Conservation (phyloP, 2,329 filamentous ascomycete genomes). For the Xylariaceae sp. region DNA sequence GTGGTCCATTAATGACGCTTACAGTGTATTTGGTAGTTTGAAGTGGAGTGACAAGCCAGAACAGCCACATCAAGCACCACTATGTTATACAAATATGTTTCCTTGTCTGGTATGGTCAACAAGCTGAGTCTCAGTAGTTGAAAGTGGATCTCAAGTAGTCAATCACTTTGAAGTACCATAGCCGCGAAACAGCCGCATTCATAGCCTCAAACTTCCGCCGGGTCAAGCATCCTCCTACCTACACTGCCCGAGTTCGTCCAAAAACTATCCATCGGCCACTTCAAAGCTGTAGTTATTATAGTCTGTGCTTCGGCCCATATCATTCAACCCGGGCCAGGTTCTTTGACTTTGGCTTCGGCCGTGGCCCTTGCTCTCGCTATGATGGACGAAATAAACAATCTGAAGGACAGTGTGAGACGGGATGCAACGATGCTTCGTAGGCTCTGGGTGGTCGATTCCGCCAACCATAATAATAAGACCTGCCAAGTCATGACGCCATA, state of each 20-base stretch:
- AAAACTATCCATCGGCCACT: neutral
- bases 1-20: neutral
- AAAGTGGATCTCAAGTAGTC: slow-evolving; percentile 6
- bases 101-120: slow-evolving; percentile 4
- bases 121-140: slow-evolving; percentile 1
- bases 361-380: too few relatives aligned
- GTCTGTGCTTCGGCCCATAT: neutral
- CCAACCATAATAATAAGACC: too few relatives aligned
- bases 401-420: too few relatives aligned
- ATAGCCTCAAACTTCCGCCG: slow-evolving; percentile 17
- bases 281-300: neutral
- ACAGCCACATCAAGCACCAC: too few relatives aligned
- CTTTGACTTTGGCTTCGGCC: neutral
- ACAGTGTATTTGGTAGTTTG: neutral
- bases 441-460: too few relatives aligned
- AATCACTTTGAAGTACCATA: neutral
- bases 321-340: too few relatives aligned
- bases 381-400: too few relatives aligned
- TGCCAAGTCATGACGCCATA: too few relatives aligned
- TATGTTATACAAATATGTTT: neutral
- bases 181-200: slow-evolving; percentile 18
- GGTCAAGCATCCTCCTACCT: slow-evolving; percentile 1
- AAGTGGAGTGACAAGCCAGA: neutral
- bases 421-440: too few relatives aligned
- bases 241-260: slow-evolving; percentile 7